phyloP scores from a whole-genome alignment of 208 protist genomes.

The Acanthamoeba sp. region DNA sequence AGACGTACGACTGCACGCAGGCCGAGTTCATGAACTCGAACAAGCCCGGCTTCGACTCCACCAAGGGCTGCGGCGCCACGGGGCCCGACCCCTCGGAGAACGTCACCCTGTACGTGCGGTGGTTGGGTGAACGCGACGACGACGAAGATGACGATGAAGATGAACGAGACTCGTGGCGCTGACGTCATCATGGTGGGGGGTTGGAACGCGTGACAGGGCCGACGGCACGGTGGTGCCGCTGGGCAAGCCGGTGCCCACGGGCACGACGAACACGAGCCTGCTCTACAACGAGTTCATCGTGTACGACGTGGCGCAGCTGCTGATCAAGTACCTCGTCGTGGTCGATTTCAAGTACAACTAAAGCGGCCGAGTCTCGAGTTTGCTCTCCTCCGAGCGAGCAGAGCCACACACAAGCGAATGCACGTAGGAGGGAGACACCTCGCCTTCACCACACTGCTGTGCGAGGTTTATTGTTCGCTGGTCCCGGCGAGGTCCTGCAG shows the following conservation, averaged over 20 bases:
- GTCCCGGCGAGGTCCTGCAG: not conserved
- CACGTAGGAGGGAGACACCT: no score
- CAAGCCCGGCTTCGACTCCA: slow-evolving; percentile 64
- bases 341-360: slow-evolving; percentile 62
- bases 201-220: not conserved
- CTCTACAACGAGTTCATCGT: slow-evolving; percentile 87
- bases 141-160: not conserved
- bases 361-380: not conserved
- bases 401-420: no score
- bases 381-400: no score
- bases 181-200: not conserved
- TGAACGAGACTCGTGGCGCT: no score
- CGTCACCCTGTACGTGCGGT: slow-evolving; percentile 4
- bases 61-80: slow-evolving; percentile 73
- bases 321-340: slow-evolving; percentile 70
- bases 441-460: no score
- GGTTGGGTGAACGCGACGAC: not conserved
- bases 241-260: slow-evolving; percentile 72
- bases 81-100: slow-evolving; percentile 55
- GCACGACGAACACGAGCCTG: slow-evolving; percentile 42
- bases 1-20: slow-evolving; percentile 71
- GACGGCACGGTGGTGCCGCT: slow-evolving; percentile 71
- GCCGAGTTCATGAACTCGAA: slow-evolving; percentile 78
- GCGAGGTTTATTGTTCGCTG: not conserved
- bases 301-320: slow-evolving; percentile 80